Percentiles rank a stretch among this genome's conserved stretches.
phyloP scores from a whole-genome alignment of 306 rosid species.

The barrel medic (Medicago truncatula) region MtrunA17r5.0-ANR NC_053045.1:56770001-56770500 shows the following conservation, averaged over 20 bases:
- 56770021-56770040: slow-evolving; percentile 5
- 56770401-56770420: background rate
- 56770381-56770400: slow-evolving; percentile 38
- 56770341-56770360: background rate
- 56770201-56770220: slow-evolving; percentile 9
- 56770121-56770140: slow-evolving; percentile 27
- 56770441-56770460: slow-evolving; percentile 14
- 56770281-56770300: slow-evolving; percentile 29
- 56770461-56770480: too few relatives aligned
- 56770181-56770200: slow-evolving; percentile 31
- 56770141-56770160: background rate
- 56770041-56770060: background rate
- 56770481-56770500: too few relatives aligned
- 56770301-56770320: background rate
- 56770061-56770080: slow-evolving; percentile 5
- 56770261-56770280: slow-evolving; percentile 18
- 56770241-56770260: slow-evolving; percentile 6
- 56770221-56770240: slow-evolving; percentile 32
- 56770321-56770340: background rate
- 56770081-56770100: background rate
- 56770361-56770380: slow-evolving; percentile 13
- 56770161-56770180: slow-evolving; percentile 15
- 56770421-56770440: slow-evolving; percentile 19
- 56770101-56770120: background rate
- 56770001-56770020: background rate